Evolutionary conservation across 176 grass and related monocot genomes (phyloP).

Genomic region (Alloteropsis semialata): DNA sequence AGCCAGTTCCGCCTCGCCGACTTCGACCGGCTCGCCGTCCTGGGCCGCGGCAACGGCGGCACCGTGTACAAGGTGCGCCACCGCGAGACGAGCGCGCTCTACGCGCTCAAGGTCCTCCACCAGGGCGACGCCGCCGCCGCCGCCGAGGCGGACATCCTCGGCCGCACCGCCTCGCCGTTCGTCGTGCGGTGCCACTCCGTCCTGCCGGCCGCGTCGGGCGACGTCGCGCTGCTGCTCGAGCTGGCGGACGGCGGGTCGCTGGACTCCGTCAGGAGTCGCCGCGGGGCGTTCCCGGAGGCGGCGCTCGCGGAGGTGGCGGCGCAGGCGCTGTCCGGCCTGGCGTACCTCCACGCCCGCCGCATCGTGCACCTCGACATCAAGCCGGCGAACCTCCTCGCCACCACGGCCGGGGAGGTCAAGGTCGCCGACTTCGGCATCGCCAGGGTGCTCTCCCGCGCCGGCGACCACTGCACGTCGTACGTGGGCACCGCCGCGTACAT

Average conservation of each 20-base stretch:
- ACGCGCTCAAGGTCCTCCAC: conserved; percentile 53
- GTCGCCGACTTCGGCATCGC: conserved; percentile 58
- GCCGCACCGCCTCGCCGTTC: conserved; percentile 34
- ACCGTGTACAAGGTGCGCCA: conserved; percentile 64
- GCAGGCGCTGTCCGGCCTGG: conserved; percentile 40
- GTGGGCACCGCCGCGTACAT: conserved; percentile 52
- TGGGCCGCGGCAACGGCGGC: conserved; percentile 50
- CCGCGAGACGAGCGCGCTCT: conserved; percentile 36
- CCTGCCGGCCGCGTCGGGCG: conserved; percentile 16
- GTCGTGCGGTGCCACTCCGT: conserved; percentile 50
- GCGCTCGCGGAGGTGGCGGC: conserved; percentile 49
- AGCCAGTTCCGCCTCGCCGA: conserved; percentile 39
- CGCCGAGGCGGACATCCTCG: conserved; percentile 29
- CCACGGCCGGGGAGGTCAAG: conserved; percentile 39
- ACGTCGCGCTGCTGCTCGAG: conserved; percentile 50
- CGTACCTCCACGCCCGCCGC: conserved; percentile 44
- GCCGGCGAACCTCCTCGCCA: conserved; percentile 41
- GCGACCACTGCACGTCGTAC: conserved; percentile 41
- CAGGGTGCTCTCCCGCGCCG: conserved; percentile 32
- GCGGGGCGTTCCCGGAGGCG: conserved; percentile 38
- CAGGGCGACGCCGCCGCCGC: neutral
- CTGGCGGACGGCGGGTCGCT: conserved; percentile 47
- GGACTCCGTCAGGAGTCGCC: neutral
- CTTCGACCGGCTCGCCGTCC: conserved; percentile 47
- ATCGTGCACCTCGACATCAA: conserved; percentile 53